A percentile compares a stretch with the other conserved stretches of the same genome.
Conservation (phyloP, 169 alveolate genomes). For the Cryptosporidium xiaoi region DNA sequence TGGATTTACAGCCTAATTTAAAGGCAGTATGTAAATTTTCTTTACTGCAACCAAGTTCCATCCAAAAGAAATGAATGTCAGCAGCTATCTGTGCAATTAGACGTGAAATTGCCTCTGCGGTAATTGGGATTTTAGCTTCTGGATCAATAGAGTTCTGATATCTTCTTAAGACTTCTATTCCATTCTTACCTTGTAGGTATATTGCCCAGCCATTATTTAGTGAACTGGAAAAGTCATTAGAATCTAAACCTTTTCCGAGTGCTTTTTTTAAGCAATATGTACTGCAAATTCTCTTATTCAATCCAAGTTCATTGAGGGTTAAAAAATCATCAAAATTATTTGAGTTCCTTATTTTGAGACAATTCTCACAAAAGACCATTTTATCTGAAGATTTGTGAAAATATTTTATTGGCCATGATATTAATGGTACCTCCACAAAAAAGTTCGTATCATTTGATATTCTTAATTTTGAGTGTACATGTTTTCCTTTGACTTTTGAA, state of each 20-base stretch:
- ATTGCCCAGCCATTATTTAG: constrained; percentile 55
- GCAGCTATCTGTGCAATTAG: constrained; percentile 77
- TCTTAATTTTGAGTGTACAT: constrained; percentile 33
- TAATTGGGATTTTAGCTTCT: constrained; percentile 69
- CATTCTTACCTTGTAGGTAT: constrained; percentile 29
- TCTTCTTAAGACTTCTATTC: neutral
- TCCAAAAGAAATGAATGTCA: constrained; percentile 70
- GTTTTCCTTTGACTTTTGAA: constrained; percentile 56
- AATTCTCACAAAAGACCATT: constrained; percentile 45
- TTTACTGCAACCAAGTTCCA: constrained; percentile 6
- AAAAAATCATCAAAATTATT: constrained; percentile 24
- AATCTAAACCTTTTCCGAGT: constrained; percentile 7
- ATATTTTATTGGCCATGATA: constrained; percentile 69
- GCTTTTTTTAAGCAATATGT: constrained; percentile 35
- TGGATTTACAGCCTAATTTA: constrained; percentile 33
- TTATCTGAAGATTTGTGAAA: neutral
- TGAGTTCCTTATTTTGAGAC: constrained; percentile 24
- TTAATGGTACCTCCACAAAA: constrained; percentile 48
- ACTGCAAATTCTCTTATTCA: constrained; percentile 34
- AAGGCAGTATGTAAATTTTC: constrained; percentile 32
- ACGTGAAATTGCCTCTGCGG: constrained; percentile 77
- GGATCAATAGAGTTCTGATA: constrained; percentile 55
- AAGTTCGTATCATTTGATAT: constrained; percentile 27
- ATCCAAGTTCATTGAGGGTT: neutral
- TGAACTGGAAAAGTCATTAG: neutral